Evolutionary conservation across 768 basidiomycete species (phyloP), one percentile per base, ranked within the genome.

Genomic region (Lactifluus volemus): DNA sequence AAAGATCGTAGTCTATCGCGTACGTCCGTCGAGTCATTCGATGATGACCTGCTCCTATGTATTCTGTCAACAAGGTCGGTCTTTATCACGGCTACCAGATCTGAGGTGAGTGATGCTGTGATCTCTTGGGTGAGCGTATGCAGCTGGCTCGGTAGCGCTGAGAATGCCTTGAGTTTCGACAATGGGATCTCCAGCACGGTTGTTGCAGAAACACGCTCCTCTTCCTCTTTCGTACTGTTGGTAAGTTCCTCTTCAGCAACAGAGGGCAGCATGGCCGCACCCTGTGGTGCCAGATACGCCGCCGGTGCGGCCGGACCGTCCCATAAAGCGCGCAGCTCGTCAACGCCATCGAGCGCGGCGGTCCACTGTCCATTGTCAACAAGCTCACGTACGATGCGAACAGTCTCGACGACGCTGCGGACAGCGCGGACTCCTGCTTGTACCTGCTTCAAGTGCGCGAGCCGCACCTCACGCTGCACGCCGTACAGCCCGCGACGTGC

Each of bases 331-430:
- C 86, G 79, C 63, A 93, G 71, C 53, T 83, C 80, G 51, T 90
- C 84, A 42, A 92, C 80, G 17, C 93, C 78, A 50, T 80, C 81
- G 58, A 98, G 73, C 7, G 93, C 93, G 58, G 90, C 88, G 14
- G 83, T 83, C 89, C 92, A 98, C 65, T 97, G 90, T 0, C 90
- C 92, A 19, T 85, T 85, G 51, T 78, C 79, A n/a, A 94, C 91
- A 55, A 97, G 72, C 29, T 81, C 78, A 58, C 80, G 83, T 32
- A 87, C 84, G 45, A 92, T 79, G 3, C 80, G 80, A 0, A 85
- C 78, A 79, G 90, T 86, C 68, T 97, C 92, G 53, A 86, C 81
- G 30, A 94, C 84, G 14, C 84, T 83, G 9, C 77, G 77, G 8
- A 95, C 77, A 54, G 84, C 79, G 58, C 77, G 79, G 61, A 88